A percentile compares a stretch with the other conserved stretches of the same genome.
These are phyloP conservation scores for Trapa bicornis DNA, from an alignment of 345 rosid genomes.

Conservation along the genomic window DNA sequence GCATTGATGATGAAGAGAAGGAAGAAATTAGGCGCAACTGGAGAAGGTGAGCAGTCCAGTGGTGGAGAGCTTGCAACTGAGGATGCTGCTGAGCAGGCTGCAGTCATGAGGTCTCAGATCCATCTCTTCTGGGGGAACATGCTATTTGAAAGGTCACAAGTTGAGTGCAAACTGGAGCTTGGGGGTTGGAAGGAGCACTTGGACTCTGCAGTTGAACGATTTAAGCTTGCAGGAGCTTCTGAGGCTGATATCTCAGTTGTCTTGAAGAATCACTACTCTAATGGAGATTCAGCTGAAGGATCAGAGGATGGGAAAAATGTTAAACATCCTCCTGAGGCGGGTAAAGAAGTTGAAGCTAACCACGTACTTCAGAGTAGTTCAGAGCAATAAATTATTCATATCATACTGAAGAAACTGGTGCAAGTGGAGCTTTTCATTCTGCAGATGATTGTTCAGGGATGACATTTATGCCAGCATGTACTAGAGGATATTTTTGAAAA, in stretches of 20 bases:
- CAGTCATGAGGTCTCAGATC: conserved; percentile 93
- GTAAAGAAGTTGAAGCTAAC: conserved; percentile 12
- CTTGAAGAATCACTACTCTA: conserved; percentile 77
- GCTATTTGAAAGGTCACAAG: conserved; percentile 92
- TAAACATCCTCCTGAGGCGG: conserved; percentile 15
- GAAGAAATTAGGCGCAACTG: conserved; percentile 52
- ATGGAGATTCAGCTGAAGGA: conserved; percentile 39
- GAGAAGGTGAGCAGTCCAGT: conserved; percentile 33
- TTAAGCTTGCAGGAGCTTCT: conserved; percentile 89
- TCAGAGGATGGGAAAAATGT: conserved; percentile 38
- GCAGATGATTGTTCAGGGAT: neutral
- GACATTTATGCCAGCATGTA: neutral
- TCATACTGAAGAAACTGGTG: neutral
- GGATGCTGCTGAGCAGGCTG: conserved; percentile 94
- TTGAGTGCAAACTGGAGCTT: conserved; percentile 75
- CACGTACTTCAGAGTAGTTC: conserved; percentile 14
- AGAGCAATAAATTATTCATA: neutral
- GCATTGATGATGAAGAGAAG: conserved; percentile 34
- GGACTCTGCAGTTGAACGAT: conserved; percentile 73
- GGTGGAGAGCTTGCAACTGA: conserved; percentile 50
- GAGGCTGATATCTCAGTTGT: conserved; percentile 64
- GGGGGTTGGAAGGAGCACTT: conserved; percentile 69
- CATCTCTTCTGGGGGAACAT: conserved; percentile 98
- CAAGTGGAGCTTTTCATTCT: neutral
- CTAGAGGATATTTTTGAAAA: conserved; percentile 1